Evolutionary conservation across 1,284 basidiomycete species (phyloP), one percentile per base, ranked within the genome.

Genomic region (Psilocybe mexicana): DNA sequence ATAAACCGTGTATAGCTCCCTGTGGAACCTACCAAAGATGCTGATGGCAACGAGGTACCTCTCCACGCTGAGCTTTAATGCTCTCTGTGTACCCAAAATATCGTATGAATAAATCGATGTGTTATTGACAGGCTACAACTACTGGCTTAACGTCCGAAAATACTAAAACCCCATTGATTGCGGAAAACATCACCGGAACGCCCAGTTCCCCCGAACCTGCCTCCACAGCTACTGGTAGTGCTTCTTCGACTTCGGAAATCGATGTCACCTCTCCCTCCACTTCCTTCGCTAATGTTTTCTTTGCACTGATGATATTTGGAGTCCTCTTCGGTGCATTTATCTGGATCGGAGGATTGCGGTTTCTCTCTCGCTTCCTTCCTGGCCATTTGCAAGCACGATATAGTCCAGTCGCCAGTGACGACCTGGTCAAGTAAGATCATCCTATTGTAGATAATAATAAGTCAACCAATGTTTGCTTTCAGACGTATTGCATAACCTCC

Each of bases 51-150:
- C 64, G 80, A 95, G 92, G 92, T 95, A 86, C 94, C 93, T 79
- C 76, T 92, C 70, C 93, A 86, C 69, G 87, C 84, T 84, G 94
- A 97, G 86, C 93, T 96, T 70, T 96, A 85, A 86, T 74, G 79
- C 78, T 74, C 69, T 65, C 68, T 76, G 66, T 77, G 69, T 62
- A 60, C 52, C 61, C 68, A 68, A 69, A 67, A 62, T 68, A 55
- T 72, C 70, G 73, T 79, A 73, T 77, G 73, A 83, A 85, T 85
- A 82, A 84, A 80, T 69, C 58, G 54, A 66, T 65, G 63, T 65
- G 64, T 65, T 63, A 59, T 66, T 63, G 59, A 66, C 65, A 71
- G 68, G 68, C 63, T 56, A 23, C 18, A 48, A 14, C 46, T 35
- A 55, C 53, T 48, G 46, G 52, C 30, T 28, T 57, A 30, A 61